Conservation (phyloP, 106 monocot genomes). For the Acorus calamus region DNA sequence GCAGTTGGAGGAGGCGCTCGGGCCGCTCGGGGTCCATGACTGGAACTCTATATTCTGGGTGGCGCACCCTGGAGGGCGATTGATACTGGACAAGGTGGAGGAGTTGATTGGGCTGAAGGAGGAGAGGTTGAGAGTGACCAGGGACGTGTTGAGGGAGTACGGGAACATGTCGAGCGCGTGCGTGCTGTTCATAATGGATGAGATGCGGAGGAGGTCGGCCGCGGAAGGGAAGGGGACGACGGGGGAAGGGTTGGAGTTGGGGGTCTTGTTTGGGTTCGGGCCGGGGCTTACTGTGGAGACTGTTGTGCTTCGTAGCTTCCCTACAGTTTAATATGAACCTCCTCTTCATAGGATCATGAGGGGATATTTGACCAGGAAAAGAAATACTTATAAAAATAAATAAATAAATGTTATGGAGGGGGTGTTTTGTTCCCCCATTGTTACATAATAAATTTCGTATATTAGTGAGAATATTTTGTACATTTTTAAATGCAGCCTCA, state of each 20-base stretch:
- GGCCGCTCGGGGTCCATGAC: conserved; percentile 36
- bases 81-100: conserved; percentile 49
- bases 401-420: too few relatives aligned
- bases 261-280: conserved; percentile 4
- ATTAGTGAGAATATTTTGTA: too few relatives aligned
- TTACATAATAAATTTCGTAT: too few relatives aligned
- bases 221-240: conserved; percentile 9
- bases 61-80: conserved; percentile 37
- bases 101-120: conserved; percentile 24
- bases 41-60: conserved; percentile 51
- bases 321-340: not conserved
- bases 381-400: too few relatives aligned
- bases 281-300: conserved; percentile 5
- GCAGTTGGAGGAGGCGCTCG: conserved; percentile 40
- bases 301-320: conserved; percentile 1
- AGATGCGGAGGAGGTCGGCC: conserved; percentile 31
- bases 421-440: too few relatives aligned
- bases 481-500: too few relatives aligned
- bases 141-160: conserved; percentile 39
- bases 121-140: conserved; percentile 27
- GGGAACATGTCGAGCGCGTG: conserved; percentile 55
- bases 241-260: conserved; percentile 10
- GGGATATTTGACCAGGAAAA: too few relatives aligned
- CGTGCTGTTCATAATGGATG: conserved; percentile 51
- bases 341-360: too few relatives aligned